Evolutionary conservation across 352 stramenopile species (phyloP).

Genomic region (Phytopythium aichiense): DNA sequence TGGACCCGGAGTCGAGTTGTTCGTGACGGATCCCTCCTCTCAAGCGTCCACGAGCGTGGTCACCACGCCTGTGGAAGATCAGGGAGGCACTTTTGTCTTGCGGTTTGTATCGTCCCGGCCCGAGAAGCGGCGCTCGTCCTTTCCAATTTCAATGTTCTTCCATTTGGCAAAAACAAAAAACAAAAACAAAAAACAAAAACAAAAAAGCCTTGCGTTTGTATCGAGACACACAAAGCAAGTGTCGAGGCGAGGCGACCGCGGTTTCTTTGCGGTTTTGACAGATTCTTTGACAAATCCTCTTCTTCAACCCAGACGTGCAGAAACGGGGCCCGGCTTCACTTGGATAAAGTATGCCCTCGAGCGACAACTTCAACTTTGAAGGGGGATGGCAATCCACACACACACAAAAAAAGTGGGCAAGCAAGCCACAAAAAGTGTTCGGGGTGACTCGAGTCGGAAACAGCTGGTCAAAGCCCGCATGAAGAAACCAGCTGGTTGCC

Average conservation of each 20-base stretch:
- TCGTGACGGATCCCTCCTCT: neutral
- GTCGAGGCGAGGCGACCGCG: neutral
- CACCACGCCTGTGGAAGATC: neutral
- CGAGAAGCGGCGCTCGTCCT: neutral
- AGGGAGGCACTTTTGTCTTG: neutral
- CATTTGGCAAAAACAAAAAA: too few species aligned
- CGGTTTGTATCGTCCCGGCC: neutral
- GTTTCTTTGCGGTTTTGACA: conserved; percentile 1
- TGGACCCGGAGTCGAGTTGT: too few species aligned
- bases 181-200: too few species aligned
- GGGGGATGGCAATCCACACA: neutral
- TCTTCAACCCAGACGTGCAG: conserved; percentile 2
- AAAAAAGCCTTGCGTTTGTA: neutral
- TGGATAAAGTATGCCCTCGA: neutral
- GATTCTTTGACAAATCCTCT: neutral
- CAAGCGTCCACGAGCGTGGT: too few species aligned
- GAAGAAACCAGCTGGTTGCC: too few species aligned
- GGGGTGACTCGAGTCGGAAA: too few species aligned
- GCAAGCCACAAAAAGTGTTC: neutral
- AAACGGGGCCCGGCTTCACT: neutral
- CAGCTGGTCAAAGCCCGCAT: too few species aligned
- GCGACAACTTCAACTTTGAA: conserved; percentile 15
- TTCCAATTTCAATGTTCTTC: neutral
- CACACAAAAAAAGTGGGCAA: neutral
- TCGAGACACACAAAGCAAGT: neutral